Evolutionary conservation across 108 stramenopile genomes (phyloP).

Genomic region (Cylindrotheca closterium): DNA sequence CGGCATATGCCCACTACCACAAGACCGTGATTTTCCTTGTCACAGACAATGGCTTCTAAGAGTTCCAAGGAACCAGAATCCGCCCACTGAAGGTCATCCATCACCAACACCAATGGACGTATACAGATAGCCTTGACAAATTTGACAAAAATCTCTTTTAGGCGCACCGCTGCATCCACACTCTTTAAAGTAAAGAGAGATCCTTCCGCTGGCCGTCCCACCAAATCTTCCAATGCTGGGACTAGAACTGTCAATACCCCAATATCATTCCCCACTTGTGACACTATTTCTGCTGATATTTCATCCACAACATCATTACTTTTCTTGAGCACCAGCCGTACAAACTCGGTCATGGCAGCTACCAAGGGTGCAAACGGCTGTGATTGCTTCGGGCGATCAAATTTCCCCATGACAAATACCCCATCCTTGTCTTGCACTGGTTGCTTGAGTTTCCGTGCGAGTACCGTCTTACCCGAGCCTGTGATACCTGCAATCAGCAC

Average conservation of each 20-base stretch:
- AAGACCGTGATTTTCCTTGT: constrained; percentile 7
- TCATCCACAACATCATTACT: neutral
- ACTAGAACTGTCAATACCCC: neutral
- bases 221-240: neutral
- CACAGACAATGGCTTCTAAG: neutral
- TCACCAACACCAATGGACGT: constrained; percentile 37
- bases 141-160: constrained; percentile 8
- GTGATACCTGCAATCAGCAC: constrained; percentile 12
- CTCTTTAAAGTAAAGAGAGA: constrained; percentile 1
- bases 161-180: no score
- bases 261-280: neutral
- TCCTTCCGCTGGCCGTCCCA: neutral
- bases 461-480: constrained; percentile 18
- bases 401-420: constrained; percentile 31
- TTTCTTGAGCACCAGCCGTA: constrained; percentile 6
- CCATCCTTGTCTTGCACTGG: constrained; percentile 9
- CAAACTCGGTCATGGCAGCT: constrained; percentile 15
- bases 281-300: neutral
- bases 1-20: constrained; percentile 31
- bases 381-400: constrained; percentile 28
- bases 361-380: constrained; percentile 11
- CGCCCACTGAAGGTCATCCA: constrained; percentile 71
- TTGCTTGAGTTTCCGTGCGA: constrained; percentile 13
- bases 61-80: constrained; percentile 42
- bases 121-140: constrained; percentile 12